Evolutionary conservation across 345 rosid species (phyloP), one percentile per base, ranked within the genome.

Genomic region (Orychophragmus violaceus): DNA sequence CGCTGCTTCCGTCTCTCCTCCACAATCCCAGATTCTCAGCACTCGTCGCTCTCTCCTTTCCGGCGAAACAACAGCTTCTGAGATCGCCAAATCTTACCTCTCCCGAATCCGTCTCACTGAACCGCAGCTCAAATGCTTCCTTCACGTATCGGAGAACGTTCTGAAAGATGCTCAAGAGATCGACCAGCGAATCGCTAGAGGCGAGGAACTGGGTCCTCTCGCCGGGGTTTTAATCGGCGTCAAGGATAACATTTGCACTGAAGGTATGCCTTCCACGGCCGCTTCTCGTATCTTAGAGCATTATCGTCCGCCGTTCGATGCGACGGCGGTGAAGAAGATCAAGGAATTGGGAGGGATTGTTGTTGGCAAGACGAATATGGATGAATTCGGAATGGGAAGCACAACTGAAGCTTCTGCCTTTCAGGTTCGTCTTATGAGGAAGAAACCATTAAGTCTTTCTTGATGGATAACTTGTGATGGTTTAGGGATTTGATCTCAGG

Each of bases 401-500:
- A 41, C 48, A 0, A 41, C 48, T 6, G 48, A 41, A 41, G 48
- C 48, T 41, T 41, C 48, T 16, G 48, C 48, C 48, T 41, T 41
- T 41, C 48, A 41, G 48, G 48, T 41, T 41, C 1, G 42, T 17
- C 9, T 36, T 13, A 1, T 36, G 42, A 36, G 17, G 6, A 41
- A 37, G 42, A 37, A 37, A 37, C 16, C 14, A n/a, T 37, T 37
- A n/a, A 37, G 17, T 12, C 17, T 37, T 37, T 37, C 16, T 37
- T 37, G 42, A 37, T 13, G 14, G 42, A 17, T 37, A 37, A 37
- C 44, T 37, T 37, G 44, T 37, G 44, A 37, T 37, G 42, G 10
- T 13, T 35, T 66, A 39, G 29, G 39, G 50, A 53, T 14, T 46
- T 74, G 48, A 79, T 79, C 1, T 41, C 51, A 0, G 68, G 50